Percentiles rank a stretch among this genome's conserved stretches.
phyloP scores from a whole-genome alignment of 805 yeast genomes.

The Candida nanaspora region DNA sequence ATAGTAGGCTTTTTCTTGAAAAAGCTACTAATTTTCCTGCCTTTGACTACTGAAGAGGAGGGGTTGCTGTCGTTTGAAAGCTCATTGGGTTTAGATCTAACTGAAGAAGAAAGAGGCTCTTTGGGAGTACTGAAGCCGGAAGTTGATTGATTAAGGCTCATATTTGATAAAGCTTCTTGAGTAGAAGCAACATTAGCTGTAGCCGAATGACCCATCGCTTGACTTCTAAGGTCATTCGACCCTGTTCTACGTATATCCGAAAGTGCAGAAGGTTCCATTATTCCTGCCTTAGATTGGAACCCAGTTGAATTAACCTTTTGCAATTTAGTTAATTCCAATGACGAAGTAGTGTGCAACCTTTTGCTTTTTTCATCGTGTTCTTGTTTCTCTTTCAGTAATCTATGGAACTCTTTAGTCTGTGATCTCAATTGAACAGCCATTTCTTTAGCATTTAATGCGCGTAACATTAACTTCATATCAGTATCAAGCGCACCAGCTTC shows the following conservation, averaged over 20 bases:
- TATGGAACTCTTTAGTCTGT: constrained; percentile 18
- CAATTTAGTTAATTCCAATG: not conserved
- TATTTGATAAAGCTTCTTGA: not conserved
- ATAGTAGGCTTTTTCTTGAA: not conserved
- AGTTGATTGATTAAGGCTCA: not conserved
- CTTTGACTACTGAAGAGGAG: not conserved
- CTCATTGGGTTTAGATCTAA: not conserved
- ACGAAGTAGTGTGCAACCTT: not conserved
- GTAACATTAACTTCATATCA: constrained; percentile 56
- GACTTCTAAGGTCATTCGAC: not conserved
- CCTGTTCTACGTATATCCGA: not conserved
- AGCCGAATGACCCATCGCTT: not conserved
- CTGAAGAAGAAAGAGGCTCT: not conserved
- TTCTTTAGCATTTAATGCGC: constrained; percentile 47
- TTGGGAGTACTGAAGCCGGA: not conserved
- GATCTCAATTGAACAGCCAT: constrained; percentile 34
- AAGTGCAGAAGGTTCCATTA: not conserved
- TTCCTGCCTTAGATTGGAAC: not conserved
- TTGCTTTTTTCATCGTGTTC: not conserved
- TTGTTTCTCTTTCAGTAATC: constrained; percentile 1
- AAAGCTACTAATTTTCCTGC: not conserved
- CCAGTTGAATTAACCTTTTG: not conserved
- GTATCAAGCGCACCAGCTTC: constrained; percentile 56
- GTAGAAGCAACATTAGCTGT: not conserved
- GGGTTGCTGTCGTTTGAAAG: too few relatives aligned